A percentile compares a stretch with the other conserved stretches of the same genome.
These are phyloP conservation scores for Keithomyces neogunnii DNA, from an alignment of 2,329 filamentous ascomycete genomes.

Conservation along the genomic window DNA sequence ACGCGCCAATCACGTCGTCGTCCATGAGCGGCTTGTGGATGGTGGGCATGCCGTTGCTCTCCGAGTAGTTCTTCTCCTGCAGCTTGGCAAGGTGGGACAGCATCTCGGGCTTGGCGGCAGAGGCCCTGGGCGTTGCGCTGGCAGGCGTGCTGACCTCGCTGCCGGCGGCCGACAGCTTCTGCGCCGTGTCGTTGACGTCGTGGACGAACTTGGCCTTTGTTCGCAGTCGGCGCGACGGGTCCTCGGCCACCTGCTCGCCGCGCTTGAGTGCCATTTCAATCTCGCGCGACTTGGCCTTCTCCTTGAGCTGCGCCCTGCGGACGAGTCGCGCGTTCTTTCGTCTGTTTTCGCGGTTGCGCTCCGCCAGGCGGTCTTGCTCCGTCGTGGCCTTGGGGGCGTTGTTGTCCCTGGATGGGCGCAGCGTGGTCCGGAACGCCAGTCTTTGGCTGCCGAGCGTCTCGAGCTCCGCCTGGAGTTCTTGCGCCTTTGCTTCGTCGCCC, in stretches of 20 bases:
- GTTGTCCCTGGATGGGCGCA: conserved; percentile 46
- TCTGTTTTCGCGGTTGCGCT: conserved; percentile 78
- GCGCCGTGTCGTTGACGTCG: conserved; percentile 44
- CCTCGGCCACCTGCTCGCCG: conserved; percentile 52
- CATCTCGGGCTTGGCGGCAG: conserved; percentile 32
- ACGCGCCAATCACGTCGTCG: conserved; percentile 81
- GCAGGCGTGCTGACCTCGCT: conserved; percentile 44
- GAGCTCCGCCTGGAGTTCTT: conserved; percentile 50
- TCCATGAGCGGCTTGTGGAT: conserved; percentile 77
- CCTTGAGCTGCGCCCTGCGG: conserved; percentile 81
- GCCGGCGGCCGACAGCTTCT: conserved; percentile 37
- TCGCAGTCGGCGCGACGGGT: conserved; percentile 53
- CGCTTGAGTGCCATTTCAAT: conserved; percentile 53
- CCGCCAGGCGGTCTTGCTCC: conserved; percentile 75
- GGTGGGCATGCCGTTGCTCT: conserved; percentile 54
- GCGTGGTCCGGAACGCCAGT: conserved; percentile 62
- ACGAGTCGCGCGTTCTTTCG: conserved; percentile 79
- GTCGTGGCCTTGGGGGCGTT: conserved; percentile 38
- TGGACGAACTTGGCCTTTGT: conserved; percentile 62
- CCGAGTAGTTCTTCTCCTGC: conserved; percentile 41
- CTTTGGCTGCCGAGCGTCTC: conserved; percentile 59
- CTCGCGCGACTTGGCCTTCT: conserved; percentile 56
- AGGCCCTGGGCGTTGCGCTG: conserved; percentile 42
- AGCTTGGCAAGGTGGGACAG: conserved; percentile 46
- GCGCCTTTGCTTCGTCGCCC: conserved; percentile 51